phyloP scores from a whole-genome alignment of 305 asterid genomes.

The Petunia hybrid region DNA sequence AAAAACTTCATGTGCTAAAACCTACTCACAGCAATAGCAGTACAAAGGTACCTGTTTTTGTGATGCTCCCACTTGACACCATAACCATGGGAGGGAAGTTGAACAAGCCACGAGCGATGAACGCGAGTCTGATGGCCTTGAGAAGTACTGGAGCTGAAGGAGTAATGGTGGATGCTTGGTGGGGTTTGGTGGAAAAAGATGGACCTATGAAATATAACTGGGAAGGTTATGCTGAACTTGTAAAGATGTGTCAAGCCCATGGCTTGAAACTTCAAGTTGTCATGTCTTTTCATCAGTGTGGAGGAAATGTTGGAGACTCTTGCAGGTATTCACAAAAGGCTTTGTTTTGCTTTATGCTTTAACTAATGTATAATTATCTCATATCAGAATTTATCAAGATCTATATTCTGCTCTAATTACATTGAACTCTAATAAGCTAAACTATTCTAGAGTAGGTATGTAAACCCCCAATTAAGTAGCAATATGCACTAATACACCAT shows the following conservation, averaged over 20 bases:
- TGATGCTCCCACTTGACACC: constrained; percentile 93
- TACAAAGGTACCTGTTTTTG: constrained; percentile 75
- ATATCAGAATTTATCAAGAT: neutral
- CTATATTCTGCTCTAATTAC: neutral
- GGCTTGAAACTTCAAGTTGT: constrained; percentile 93
- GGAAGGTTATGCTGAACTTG: constrained; percentile 91
- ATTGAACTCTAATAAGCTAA: neutral
- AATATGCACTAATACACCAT: neutral
- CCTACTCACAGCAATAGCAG: constrained; percentile 45
- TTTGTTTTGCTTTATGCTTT: neutral
- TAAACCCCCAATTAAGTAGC: neutral
- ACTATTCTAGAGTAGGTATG: neutral
- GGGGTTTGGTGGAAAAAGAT: constrained; percentile 97
- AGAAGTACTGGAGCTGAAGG: constrained; percentile 88
- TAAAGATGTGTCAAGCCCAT: constrained; percentile 70
- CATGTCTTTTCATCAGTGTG: constrained; percentile 98
- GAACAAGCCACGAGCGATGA: constrained; percentile 80
- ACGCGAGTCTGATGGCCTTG: constrained; percentile 88
- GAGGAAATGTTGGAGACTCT: constrained; percentile 94
- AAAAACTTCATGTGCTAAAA: constrained; percentile 60
- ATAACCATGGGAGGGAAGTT: constrained; percentile 64
- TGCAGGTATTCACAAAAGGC: constrained; percentile 61
- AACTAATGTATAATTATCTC: neutral
- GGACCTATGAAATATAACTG: constrained; percentile 86
- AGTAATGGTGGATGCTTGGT: constrained; percentile 97